These are phyloP conservation scores for Trichophyton benhamiae DNA, from an alignment of 2,329 filamentous ascomycete genomes.

Conservation along the genomic window DNA sequence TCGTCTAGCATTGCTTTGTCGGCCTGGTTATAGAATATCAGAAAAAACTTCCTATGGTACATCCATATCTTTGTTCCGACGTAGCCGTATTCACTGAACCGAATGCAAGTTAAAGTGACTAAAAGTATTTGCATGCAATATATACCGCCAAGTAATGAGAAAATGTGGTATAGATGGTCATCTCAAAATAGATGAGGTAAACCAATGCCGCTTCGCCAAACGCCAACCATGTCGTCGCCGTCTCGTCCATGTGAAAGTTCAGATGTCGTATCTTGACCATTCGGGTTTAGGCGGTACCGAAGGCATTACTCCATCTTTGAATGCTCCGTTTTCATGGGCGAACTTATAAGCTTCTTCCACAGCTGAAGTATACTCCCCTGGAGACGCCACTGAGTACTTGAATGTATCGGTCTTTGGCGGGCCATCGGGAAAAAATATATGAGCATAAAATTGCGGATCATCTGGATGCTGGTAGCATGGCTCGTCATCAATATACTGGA, in stretches of 20 bases:
- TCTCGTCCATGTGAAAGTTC: constrained; percentile 14
- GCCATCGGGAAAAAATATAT: constrained; percentile 63
- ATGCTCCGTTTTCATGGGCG: constrained; percentile 53
- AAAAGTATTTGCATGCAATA: background rate
- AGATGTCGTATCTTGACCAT: constrained; percentile 64
- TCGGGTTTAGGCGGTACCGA: constrained; percentile 65
- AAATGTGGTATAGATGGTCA: background rate
- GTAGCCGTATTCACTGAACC: background rate
- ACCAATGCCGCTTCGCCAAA: background rate
- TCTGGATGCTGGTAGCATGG: constrained; percentile 42
- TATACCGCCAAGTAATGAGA: background rate
- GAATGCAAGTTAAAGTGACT: no score
- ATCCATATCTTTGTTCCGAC: background rate
- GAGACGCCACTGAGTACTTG: constrained; percentile 40
- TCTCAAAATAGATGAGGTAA: background rate
- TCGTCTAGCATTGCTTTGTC: background rate
- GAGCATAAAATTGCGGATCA: constrained; percentile 46
- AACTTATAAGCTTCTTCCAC: constrained; percentile 51
- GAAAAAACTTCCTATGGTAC: background rate
- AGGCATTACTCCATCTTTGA: constrained; percentile 61
- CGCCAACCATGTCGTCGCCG: background rate
- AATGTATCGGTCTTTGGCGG: constrained; percentile 42
- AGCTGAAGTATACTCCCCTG: constrained; percentile 39
- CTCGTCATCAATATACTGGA: constrained; percentile 44
- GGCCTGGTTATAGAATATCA: constrained; percentile 3